Evolutionary conservation across 2,329 filamentous ascomycete species (phyloP), one percentile per base, ranked within the genome.

Genomic region (Diaporthe amygdali): DNA sequence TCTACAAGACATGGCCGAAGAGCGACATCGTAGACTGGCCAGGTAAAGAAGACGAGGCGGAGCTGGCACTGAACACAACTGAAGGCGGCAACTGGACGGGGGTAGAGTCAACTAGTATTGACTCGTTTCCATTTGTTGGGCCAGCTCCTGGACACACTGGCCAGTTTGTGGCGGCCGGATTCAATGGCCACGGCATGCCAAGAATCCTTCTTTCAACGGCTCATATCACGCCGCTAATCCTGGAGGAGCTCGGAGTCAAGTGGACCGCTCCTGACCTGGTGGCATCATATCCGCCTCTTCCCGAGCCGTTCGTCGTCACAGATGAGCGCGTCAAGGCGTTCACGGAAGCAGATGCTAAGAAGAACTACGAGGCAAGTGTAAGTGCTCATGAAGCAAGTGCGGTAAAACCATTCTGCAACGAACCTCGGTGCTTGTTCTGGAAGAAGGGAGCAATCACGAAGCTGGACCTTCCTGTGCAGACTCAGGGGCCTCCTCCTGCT

Each of bases 21-120:
- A 74, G 75, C 15, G 77, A 78, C 54, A 69, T 80, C 6, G 64
- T 72, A 10, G 74, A 68, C 10, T 79, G 78, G 78, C 68, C 73
- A 4, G 71, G 71, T 1, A 22, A 70, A 3, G 54, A 72, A 37
- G 74, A 76, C 55, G 71, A 78, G 9, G 72, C 68, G n/a, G 73
- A 70, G 56, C 59, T 75, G 10, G 74, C 64, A 2, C 34, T 72
- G 15, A 56, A 66, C 22, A 70, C 72, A 2, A 49, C 73, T 3
- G 72, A 79, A 17, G 78, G 78, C 6, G 78, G 78, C 17, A 75
- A 74, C 22, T 80, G 78, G 78, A 76, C 76, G 7, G 78, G 78
- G 2, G 67, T 77, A 66, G 71, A 75, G 71, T 74, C 72, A 5
- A 66, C 30, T 12, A 73, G 69, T 32, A 68, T 71, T 14, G 69